Evolutionary conservation across 257 asterid genomes (phyloP).

Genomic region (Solanum virginianum): DNA sequence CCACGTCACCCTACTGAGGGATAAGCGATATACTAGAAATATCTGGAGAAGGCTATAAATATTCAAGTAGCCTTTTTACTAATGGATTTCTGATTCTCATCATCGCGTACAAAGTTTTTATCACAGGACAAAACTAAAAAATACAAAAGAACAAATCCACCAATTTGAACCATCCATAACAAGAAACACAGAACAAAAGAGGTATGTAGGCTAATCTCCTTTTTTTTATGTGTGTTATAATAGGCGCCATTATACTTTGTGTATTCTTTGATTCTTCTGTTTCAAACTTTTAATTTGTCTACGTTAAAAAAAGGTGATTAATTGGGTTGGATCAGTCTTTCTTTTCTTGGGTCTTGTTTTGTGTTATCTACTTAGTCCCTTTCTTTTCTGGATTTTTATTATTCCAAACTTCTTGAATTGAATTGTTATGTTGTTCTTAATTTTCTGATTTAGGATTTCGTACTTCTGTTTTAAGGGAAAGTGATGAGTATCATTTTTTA

Average conservation of each 20-base stretch:
- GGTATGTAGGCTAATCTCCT: slow-evolving; percentile 6
- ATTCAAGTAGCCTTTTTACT: not conserved
- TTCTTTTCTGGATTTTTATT: not conserved
- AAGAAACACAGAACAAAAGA: not conserved
- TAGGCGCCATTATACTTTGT: not conserved
- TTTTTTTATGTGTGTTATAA: too few relatives aligned
- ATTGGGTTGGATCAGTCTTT: not conserved
- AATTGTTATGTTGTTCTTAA: not conserved
- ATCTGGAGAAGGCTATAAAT: slow-evolving; percentile 17
- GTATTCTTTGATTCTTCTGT: not conserved
- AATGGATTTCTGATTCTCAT: not conserved
- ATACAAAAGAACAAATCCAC: not conserved
- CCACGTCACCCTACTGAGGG: slow-evolving; percentile 7
- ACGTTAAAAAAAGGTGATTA: not conserved
- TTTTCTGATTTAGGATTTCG: not conserved
- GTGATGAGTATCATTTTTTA: not conserved
- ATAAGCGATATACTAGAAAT: not conserved
- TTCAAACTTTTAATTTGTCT: not conserved
- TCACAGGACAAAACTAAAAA: not conserved
- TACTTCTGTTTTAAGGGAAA: too few relatives aligned
- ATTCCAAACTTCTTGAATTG: not conserved
- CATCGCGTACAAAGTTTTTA: not conserved
- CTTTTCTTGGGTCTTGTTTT: not conserved
- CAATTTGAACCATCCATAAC: not conserved
- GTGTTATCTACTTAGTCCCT: not conserved